Evolutionary conservation across 2,329 filamentous ascomycete genomes (phyloP), one percentile per base, ranked within the genome.

Genomic region (Ambrosiella xylebori): DNA sequence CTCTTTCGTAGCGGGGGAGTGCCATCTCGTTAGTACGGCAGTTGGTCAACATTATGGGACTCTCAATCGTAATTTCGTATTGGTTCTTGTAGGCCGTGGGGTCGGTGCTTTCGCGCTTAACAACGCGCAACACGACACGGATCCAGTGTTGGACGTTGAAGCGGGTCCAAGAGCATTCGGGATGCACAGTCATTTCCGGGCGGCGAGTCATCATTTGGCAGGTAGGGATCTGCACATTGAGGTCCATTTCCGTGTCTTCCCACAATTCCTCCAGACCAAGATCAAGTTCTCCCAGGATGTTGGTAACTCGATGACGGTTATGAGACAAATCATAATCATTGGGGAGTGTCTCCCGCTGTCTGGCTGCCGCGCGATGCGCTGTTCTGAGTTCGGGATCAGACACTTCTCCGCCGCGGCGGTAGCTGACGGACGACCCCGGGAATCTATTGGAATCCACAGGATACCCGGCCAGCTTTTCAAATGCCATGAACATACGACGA

Each of bases 141-240:
- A 96, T 95, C 89, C 89, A 95, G 68, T 96, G 90, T 67, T 88
- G 88, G 57, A 96, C 89, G 65, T 93, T 88, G 56, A 95, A 91
- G 62, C 94, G 94, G 66, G 88, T 86, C 76, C 91, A 95, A 59
- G 88, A 95, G 57, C 88, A 95, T 67, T 95, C 89, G 57, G 91
- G 91, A 67, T 95, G 85, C 60, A 96, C 71, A 61, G 81, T 78
- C 41, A 79, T 58, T 7, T 69, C 69, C 67, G 77, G 78, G 65
- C 90, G 84, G 65, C 84, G 85, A 19, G 85, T 81, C 84, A 94
- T 90, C 66, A 84, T 84, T 64, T 87, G 81, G 66, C 90, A 96
- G 40, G 87, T 95, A 9, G 90, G 90, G 54, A 96, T 76, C 71
- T 95, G 88, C 8, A 95, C 88, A 61, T 85, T 93, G 74, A 95